These are phyloP conservation scores for Chalaropsis thielavioides DNA, from an alignment of 2,329 filamentous ascomycete species.

Conservation along the genomic window DNA sequence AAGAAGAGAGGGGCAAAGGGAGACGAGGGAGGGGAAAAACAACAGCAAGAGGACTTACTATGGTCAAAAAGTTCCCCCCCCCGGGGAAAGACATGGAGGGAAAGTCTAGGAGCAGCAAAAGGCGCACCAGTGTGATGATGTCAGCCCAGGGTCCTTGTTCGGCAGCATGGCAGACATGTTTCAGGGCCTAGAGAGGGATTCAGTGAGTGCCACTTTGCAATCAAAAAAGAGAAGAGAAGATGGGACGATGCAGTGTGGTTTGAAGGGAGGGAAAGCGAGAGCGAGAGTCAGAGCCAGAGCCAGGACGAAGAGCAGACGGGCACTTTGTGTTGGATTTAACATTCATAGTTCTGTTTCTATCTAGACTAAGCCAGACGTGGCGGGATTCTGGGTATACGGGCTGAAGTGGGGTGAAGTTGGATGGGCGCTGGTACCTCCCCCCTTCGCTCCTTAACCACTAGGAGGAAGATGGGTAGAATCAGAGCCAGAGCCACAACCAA, in stretches of 20 bases:
- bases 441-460: background rate
- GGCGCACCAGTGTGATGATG: background rate
- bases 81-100: background rate
- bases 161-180: slow-evolving; percentile 1
- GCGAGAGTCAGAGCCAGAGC: background rate
- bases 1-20: background rate
- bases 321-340: too few species aligned
- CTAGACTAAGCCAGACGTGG: background rate
- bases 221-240: background rate
- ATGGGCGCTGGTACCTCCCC: background rate
- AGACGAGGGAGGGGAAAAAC: background rate
- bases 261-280: background rate
- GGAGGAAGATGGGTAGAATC: background rate
- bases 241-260: background rate
- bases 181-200: background rate
- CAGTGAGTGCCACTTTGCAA: background rate
- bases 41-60: background rate
- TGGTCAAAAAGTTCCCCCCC: background rate
- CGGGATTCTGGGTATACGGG: background rate
- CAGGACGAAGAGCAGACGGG: too few species aligned
- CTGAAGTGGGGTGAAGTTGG: background rate
- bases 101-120: background rate
- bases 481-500: background rate
- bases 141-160: slow-evolving; percentile 1
- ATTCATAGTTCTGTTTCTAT: background rate